Conservation (phyloP, 176 grass and related monocot species). For the maize (Zea mays) region DNA sequence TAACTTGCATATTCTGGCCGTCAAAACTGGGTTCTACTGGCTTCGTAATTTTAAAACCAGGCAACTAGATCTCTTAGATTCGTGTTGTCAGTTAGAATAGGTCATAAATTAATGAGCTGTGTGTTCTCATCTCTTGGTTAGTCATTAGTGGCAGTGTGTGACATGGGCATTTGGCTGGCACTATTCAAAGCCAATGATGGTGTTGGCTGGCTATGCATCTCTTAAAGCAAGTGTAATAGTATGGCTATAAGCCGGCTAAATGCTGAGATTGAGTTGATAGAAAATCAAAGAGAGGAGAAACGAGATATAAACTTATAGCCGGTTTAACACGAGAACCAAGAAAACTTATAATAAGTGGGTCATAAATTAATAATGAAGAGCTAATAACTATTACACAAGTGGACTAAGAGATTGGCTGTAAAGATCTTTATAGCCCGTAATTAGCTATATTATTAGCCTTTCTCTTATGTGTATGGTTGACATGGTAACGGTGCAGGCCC, state of each 20-base stretch:
- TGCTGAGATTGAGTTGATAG: too few species aligned
- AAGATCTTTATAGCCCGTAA: too few species aligned
- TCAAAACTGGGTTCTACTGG: not conserved
- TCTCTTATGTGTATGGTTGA: not conserved
- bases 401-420: too few species aligned
- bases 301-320: too few species aligned
- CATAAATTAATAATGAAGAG: too few species aligned
- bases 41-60: not conserved
- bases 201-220: constrained; percentile 10
- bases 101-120: constrained; percentile 15
- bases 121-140: constrained; percentile 23
- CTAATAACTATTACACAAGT: too few species aligned
- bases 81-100: not conserved
- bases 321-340: too few species aligned
- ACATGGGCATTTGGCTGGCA: constrained; percentile 6
- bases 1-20: not conserved
- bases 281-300: too few species aligned
- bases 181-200: not conserved
- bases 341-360: too few species aligned
- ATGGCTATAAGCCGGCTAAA: too few species aligned
- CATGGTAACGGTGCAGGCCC: not conserved
- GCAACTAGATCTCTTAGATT: constrained; percentile 3
- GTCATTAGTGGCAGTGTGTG: constrained; percentile 10
- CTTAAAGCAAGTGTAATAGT: too few species aligned
- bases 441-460: too few species aligned